These are phyloP conservation scores for Pichia sp. DNA, from an alignment of 1,139 yeast genomes.

Conservation along the genomic window DNA sequence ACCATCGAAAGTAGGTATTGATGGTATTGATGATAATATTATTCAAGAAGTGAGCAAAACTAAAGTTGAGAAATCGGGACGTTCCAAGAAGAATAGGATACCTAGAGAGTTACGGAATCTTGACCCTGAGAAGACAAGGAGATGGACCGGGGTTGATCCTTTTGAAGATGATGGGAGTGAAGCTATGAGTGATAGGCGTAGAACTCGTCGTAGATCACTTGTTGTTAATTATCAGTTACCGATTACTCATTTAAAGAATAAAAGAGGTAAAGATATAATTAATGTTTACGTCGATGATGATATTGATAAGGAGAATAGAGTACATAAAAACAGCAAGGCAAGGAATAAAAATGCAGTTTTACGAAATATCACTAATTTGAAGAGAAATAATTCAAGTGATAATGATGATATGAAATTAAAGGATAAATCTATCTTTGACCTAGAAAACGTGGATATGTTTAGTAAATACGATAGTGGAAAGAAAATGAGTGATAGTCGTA, in stretches of 20 bases:
- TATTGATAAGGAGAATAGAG: slow-evolving; percentile 12
- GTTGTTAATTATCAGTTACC: slow-evolving; percentile 65
- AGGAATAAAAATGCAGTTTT: background rate
- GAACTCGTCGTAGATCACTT: slow-evolving; percentile 37
- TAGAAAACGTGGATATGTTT: slow-evolving; percentile 11
- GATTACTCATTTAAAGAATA: slow-evolving; percentile 59
- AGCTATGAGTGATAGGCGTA: slow-evolving; percentile 10
- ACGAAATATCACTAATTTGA: slow-evolving; percentile 7
- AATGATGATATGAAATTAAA: background rate
- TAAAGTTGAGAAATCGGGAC: background rate
- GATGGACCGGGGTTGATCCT: slow-evolving; percentile 15
- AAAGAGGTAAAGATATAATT: slow-evolving; percentile 56
- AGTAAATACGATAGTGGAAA: background rate
- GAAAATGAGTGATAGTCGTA: background rate
- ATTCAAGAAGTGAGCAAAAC: background rate
- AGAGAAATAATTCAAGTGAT: background rate
- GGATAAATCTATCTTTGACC: slow-evolving; percentile 9
- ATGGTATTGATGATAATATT: background rate
- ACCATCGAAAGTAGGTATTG: background rate
- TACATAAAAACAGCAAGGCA: slow-evolving; percentile 4
- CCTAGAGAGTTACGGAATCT: slow-evolving; percentile 32
- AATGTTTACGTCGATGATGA: slow-evolving; percentile 31
- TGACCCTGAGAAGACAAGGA: slow-evolving; percentile 18
- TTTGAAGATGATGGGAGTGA: slow-evolving; percentile 10
- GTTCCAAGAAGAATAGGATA: slow-evolving; percentile 8